These are phyloP conservation scores for Phaeosphaeria sp. DNA, from an alignment of 2,329 filamentous ascomycete species.

Conservation along the genomic window DNA sequence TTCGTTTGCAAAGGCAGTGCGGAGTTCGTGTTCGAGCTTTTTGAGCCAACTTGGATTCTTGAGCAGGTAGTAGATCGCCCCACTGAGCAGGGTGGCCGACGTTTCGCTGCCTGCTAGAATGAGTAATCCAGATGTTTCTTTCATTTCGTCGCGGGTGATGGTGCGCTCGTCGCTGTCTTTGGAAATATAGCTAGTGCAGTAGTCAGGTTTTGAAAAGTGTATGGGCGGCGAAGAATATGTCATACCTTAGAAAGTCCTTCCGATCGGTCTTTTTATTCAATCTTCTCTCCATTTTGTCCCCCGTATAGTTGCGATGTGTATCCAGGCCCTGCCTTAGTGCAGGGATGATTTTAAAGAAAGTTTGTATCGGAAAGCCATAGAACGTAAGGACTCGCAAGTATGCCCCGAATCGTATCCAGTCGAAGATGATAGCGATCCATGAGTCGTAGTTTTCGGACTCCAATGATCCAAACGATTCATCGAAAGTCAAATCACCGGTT, in stretches of 20 bases:
- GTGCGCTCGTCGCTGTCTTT: slow-evolving; percentile 22
- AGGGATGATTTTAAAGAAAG: not conserved
- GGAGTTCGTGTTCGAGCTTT: slow-evolving; percentile 18
- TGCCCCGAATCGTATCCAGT: slow-evolving; percentile 9
- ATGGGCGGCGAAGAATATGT: not conserved
- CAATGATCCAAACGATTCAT: slow-evolving; percentile 34
- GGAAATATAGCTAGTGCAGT: slow-evolving; percentile 15
- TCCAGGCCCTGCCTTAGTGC: slow-evolving; percentile 8
- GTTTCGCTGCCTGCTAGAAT: slow-evolving; percentile 51
- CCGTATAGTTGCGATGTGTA: slow-evolving; percentile 14
- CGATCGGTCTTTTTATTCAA: slow-evolving; percentile 20
- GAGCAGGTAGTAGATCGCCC: slow-evolving; percentile 21
- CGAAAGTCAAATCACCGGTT: slow-evolving; percentile 36
- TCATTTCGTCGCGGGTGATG: slow-evolving; percentile 39
- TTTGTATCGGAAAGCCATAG: slow-evolving; percentile 6
- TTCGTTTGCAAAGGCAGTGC: slow-evolving; percentile 16
- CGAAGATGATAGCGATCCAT: slow-evolving; percentile 29
- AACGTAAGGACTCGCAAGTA: slow-evolving; percentile 10
- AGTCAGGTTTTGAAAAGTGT: not conserved
- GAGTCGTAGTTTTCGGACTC: slow-evolving; percentile 19
- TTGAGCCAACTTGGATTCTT: slow-evolving; percentile 14
- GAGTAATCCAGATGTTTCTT: slow-evolving; percentile 39
- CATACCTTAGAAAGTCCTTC: slow-evolving; percentile 25
- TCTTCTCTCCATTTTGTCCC: slow-evolving; percentile 17
- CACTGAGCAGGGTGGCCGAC: slow-evolving; percentile 35